Evolutionary conservation across 371 early-diverging fungal genomes (phyloP), one percentile per base, ranked within the genome.

Genomic region (Lichtheimia ramosa): DNA sequence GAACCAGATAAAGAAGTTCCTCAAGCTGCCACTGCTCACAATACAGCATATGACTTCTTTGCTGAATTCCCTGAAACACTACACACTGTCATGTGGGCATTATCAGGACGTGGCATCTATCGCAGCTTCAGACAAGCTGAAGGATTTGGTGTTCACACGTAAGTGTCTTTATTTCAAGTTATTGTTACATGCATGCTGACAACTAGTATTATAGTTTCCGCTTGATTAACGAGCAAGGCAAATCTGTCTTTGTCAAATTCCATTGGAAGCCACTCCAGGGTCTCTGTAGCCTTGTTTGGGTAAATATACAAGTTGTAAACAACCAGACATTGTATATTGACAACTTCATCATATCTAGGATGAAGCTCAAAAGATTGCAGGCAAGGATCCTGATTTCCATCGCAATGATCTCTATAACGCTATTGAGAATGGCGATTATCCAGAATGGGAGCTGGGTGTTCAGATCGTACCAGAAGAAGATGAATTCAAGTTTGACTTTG

Each of bases 11-110:
- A 46, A 10, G 76, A 84, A 48, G 62, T 72, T 0, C 81, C 77
- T 13, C 80, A 81, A 59, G 81, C 73, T 6, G 70, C 61, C n/a
- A 75, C 78, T 25, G 84, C 79, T 3, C 82, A 81, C 56, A 69
- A 77, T 24, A 75, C 68, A 5, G 72, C 75, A 8, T 83, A 77
- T 64, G 83, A 83, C 50, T 83, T 83, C 58, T 71, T 80, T 53
- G 62, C 81, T 20, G 54, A 66, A 7, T 65, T 61, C 23, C 81
- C 85, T 15, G 82, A 81, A 48, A 59, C 75, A 0, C 52, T 70
- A 12, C 80, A 84, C 53, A 70, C 74, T 40, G 70, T 80, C 0
- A 43, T 78, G 48, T 79, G 76, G 79, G 69, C 65, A 7, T 56
- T 80, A 40, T 72, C 77, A 6, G 81, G 75, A 21, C 74, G 82